Conservation (phyloP, 805 yeast species). For the Yamadazyma akitaensis region DNA sequence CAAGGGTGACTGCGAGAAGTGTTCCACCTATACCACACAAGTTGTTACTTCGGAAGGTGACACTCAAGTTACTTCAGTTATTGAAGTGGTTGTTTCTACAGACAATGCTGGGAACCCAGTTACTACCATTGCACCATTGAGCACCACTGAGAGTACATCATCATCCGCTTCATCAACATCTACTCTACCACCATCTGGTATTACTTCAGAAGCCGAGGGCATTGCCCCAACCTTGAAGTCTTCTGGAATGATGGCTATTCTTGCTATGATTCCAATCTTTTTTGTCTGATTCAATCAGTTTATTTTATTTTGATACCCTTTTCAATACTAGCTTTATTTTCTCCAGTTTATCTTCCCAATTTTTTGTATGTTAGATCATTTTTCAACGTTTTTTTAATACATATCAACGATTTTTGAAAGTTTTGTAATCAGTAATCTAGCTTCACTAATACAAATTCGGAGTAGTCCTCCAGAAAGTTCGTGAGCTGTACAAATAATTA, state of each 20-base stretch:
- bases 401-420: neutral
- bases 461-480: neutral
- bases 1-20: constrained; percentile 1
- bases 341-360: neutral
- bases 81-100: constrained; percentile 1
- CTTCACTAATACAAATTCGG: neutral
- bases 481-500: neutral
- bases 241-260: constrained; percentile 3
- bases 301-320: constrained; percentile 1
- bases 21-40: neutral
- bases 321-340: neutral
- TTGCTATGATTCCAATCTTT: constrained; percentile 4
- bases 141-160: neutral
- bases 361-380: no score
- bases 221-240: constrained; percentile 1
- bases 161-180: neutral
- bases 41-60: neutral
- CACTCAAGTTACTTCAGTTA: neutral
- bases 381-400: neutral
- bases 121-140: constrained; percentile 4
- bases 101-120: constrained; percentile 1
- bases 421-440: neutral
- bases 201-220: neutral
- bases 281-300: constrained; percentile 2
- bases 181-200: neutral